A percentile compares a stretch with the other conserved stretches of the same genome.
Evolutionary conservation across 345 rosid species (phyloP).

Genomic region (Excoecaria cochinchinensis): DNA sequence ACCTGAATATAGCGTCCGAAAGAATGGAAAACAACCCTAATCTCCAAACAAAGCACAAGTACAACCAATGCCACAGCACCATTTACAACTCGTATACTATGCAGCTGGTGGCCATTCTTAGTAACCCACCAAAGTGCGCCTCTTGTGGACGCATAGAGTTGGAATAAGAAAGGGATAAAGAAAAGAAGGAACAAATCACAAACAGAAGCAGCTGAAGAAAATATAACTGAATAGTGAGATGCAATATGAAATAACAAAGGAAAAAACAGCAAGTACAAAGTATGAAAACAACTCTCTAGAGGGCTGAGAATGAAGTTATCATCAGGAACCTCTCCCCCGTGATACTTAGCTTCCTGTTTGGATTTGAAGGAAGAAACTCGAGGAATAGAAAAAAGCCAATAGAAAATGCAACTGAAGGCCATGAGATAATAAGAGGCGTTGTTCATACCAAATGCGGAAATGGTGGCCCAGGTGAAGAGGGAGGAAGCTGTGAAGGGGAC

Average conservation of each 20-base stretch:
- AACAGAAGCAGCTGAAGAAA: conserved; percentile 68
- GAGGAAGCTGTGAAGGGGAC: conserved; percentile 76
- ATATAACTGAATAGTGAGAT: conserved; percentile 74
- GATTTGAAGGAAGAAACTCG: conserved; percentile 82
- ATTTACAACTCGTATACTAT: conserved; percentile 75
- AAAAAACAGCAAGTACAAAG: conserved; percentile 74
- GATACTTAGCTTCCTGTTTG: conserved; percentile 76
- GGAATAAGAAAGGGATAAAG: conserved; percentile 85
- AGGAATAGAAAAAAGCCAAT: conserved; percentile 85
- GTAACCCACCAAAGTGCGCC: conserved; percentile 98
- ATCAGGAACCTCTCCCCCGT: conserved; percentile 92
- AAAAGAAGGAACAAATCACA: conserved; percentile 78
- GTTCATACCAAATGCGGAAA: conserved; percentile 87
- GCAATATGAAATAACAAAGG: conserved; percentile 84
- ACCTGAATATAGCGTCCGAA: conserved; percentile 96
- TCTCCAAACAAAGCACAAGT: conserved; percentile 84
- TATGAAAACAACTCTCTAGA: conserved; percentile 78
- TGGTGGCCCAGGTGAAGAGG: conserved; percentile 91
- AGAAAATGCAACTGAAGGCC: conserved; percentile 78
- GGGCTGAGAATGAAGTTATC: conserved; percentile 73
- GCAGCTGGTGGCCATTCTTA: conserved; percentile 63
- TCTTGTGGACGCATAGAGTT: conserved; percentile 84
- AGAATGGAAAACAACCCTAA: conserved; percentile 90
- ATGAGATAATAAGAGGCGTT: conserved; percentile 81
- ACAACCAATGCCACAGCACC: conserved; percentile 88